Evolutionary conservation across 2,329 filamentous ascomycete species (phyloP).

Genomic region (Pestalotiopsis sp.): DNA sequence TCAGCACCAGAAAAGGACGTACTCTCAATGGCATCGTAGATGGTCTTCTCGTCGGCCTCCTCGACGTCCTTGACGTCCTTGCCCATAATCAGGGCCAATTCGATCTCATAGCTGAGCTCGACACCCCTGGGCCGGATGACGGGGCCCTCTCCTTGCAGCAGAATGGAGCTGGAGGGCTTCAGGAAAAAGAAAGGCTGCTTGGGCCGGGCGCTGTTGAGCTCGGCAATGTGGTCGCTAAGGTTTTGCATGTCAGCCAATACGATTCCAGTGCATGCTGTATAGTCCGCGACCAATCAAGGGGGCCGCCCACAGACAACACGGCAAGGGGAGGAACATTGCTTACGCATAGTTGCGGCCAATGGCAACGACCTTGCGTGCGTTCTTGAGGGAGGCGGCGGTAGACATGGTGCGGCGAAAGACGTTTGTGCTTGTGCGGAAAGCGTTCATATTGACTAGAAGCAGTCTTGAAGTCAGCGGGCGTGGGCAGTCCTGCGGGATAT

Average conservation of each 20-base stretch:
- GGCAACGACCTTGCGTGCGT: slow-evolving; percentile 78
- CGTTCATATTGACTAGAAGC: slow-evolving; percentile 24
- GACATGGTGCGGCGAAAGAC: slow-evolving; percentile 37
- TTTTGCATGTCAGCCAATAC: slow-evolving; percentile 15
- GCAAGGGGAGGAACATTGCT: slow-evolving; percentile 29
- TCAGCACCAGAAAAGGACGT: slow-evolving; percentile 22
- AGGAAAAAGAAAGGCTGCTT: slow-evolving; percentile 99
- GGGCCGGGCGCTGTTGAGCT: slow-evolving; percentile 83
- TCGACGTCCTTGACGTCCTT: slow-evolving; percentile 76
- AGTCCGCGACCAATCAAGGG: not conserved
- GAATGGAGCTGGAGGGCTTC: slow-evolving; percentile 86
- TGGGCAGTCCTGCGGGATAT: slow-evolving; percentile 9
- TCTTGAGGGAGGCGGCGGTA: slow-evolving; percentile 47
- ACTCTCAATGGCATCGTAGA: slow-evolving; percentile 81
- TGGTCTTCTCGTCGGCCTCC: slow-evolving; percentile 71
- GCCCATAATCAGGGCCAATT: slow-evolving; percentile 87
- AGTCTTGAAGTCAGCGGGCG: not conserved
- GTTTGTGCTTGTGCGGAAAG: not conserved
- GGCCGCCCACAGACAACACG: not conserved
- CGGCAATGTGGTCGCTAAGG: slow-evolving; percentile 82
- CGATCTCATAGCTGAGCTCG: slow-evolving; percentile 90
- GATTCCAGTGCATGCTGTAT: slow-evolving; percentile 15
- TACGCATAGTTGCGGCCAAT: slow-evolving; percentile 97
- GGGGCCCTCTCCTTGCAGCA: slow-evolving; percentile 75
- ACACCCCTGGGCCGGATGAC: slow-evolving; percentile 82